phyloP scores from a whole-genome alignment of 225 moss, liverwort and hornwort species.

The Bryum argenteum region DNA sequence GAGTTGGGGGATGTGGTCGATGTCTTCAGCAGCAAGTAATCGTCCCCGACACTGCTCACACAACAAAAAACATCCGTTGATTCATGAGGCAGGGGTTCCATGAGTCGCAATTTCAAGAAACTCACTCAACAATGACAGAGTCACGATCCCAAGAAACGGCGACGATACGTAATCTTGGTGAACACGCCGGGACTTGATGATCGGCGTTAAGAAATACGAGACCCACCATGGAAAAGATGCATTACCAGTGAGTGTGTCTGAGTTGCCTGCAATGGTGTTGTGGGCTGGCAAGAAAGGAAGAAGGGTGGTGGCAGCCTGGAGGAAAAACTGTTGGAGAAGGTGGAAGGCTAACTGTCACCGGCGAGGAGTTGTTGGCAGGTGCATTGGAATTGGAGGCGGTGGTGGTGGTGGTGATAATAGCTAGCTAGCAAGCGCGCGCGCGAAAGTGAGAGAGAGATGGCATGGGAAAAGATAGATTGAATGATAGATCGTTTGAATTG shows the following conservation, averaged over 20 bases:
- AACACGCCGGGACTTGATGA: background rate
- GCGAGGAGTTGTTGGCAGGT: conserved; percentile 2
- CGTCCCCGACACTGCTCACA: background rate
- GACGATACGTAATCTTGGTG: background rate
- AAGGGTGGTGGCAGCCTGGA: background rate
- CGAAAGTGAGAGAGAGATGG: background rate
- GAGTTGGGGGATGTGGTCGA: no score
- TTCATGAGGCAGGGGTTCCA: background rate
- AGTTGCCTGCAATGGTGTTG: background rate
- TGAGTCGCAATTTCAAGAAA: no score
- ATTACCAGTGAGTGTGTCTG: no score
- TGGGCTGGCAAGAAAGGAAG: conserved; percentile 5
- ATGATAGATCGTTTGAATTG: background rate
- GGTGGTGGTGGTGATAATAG: background rate
- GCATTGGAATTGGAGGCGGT: background rate
- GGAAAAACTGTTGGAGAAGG: background rate
- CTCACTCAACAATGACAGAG: background rate
- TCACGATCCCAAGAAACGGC: background rate
- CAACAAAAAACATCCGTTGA: background rate
- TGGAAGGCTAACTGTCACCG: conserved; percentile 31
- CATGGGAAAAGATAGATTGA: background rate
- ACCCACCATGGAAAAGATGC: background rate
- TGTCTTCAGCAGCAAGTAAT: background rate
- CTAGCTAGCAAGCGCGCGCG: background rate
- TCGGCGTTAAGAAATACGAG: background rate